Evolutionary conservation across 2,329 filamentous ascomycete genomes (phyloP), one percentile per base, ranked within the genome.

Genomic region (Xylariomycetidae sp.): DNA sequence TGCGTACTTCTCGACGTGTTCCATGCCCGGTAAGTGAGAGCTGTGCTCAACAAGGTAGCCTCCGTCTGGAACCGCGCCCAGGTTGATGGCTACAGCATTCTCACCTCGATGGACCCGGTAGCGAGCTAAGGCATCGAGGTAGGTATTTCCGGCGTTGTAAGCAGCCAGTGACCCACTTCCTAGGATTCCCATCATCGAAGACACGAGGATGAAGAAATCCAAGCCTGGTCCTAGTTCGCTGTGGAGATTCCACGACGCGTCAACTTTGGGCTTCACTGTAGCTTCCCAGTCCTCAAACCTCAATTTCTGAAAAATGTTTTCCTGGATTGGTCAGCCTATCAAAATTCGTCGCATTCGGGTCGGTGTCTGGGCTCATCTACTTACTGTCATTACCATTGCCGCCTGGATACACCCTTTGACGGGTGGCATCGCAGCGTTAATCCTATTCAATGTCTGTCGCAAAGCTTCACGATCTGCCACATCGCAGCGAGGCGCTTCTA

Each of bases 241-340:
- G 40, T 68, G 60, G 5, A 70, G 48, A 33, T 71, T 70, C 57
- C 55, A 60, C 4, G 62, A 63, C 5, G 64, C 66, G 8, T 51
- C 33, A 1, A 63, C 54, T 44, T 71, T 71, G 4, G 63, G 61
- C 2, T 40, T 40, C 3, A 63, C 43, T 3, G 56, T 47, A 2
- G 43, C 39, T 4, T 49, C 39, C 60, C 61, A 68, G n/a, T 62
- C 47, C 2, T 57, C 39, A 9, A 53, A 36, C 2, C 46, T 53
- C 61, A 69, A 67, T 16, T 58, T 47, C 3, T 53, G 44, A 14
- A 65, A 44, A 1, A 49, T 32, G 0, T 46, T 47, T 35, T 63
- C 57, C 47, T 39, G 15, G 12, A 25, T 15, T n/a, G n/a, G n/a
- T n/a, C n/a, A n/a, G n/a, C n/a, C n/a, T n/a, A n/a, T n/a, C n/a